Evolutionary conservation across 352 stramenopile species (phyloP).

Genomic region (Phytophthora ramorum): DNA sequence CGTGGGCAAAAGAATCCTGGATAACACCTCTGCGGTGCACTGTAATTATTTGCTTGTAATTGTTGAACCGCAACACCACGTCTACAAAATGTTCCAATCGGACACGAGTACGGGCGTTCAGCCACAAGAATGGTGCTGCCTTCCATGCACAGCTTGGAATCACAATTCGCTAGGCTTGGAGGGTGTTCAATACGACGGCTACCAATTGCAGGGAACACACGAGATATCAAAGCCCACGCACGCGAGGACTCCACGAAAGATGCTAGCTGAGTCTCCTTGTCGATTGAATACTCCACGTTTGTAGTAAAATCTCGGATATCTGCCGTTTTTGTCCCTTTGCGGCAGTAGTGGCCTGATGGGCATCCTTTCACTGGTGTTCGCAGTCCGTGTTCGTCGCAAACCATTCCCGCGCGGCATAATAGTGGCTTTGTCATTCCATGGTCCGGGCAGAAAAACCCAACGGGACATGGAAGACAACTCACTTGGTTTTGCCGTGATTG

Average conservation of each 20-base stretch:
- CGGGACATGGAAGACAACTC: slow-evolving; percentile 90
- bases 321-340: slow-evolving; percentile 92
- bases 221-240: slow-evolving; percentile 57
- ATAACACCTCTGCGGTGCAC: slow-evolving; percentile 95
- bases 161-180: slow-evolving; percentile 56
- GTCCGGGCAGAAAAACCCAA: slow-evolving; percentile 96
- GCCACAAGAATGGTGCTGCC: slow-evolving; percentile 59
- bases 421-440: slow-evolving; percentile 90
- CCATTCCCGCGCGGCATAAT: slow-evolving; percentile 91
- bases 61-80: slow-evolving; percentile 81
- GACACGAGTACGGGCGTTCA: slow-evolving; percentile 95
- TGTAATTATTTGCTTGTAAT: slow-evolving; percentile 88
- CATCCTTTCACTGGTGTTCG: slow-evolving; percentile 82
- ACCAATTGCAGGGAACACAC: slow-evolving; percentile 52
- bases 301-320: slow-evolving; percentile 68
- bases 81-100: slow-evolving; percentile 93
- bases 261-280: slow-evolving; percentile 73
- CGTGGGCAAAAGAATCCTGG: slow-evolving; percentile 96
- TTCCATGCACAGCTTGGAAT: slow-evolving; percentile 58
- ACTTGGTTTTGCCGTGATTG: slow-evolving; percentile 87
- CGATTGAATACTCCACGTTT: slow-evolving; percentile 62
- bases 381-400: slow-evolving; percentile 93
- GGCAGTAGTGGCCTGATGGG: slow-evolving; percentile 94
- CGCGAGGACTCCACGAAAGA: slow-evolving; percentile 59
- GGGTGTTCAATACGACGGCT: slow-evolving; percentile 74